A percentile compares a stretch with the other conserved stretches of the same genome.
These are phyloP conservation scores for Articulospora tetracladia DNA, from an alignment of 495 filamentous ascomycete genomes.

Conservation along the genomic window DNA sequence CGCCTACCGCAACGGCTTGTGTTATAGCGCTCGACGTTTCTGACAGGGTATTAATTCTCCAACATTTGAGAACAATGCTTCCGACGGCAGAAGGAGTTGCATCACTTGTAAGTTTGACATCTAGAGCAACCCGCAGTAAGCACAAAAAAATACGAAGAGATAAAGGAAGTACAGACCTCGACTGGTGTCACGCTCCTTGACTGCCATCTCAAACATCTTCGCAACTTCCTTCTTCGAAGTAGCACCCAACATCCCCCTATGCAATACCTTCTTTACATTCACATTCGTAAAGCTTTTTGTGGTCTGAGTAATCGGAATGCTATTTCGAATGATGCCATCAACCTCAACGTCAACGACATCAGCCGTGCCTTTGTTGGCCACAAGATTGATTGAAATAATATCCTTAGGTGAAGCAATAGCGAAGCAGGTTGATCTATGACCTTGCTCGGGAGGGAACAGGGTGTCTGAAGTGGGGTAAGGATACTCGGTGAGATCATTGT, in stretches of 20 bases:
- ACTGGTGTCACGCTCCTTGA: constrained; percentile 7
- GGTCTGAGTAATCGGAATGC: background rate
- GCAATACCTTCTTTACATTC: background rate
- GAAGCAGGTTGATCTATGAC: constrained; percentile 7
- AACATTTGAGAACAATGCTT: constrained; percentile 6
- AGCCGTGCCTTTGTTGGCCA: background rate
- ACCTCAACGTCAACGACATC: constrained; percentile 16
- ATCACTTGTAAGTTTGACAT: background rate
- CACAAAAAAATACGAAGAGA: no score
- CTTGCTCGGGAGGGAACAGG: background rate
- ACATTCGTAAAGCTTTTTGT: background rate
- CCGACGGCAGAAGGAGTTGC: constrained; percentile 1
- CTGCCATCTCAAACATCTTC: constrained; percentile 7
- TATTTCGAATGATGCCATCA: constrained; percentile 19
- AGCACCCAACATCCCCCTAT: no score
- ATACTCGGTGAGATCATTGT: background rate
- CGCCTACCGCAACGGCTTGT: background rate
- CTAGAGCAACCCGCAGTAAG: no score
- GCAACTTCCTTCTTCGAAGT: background rate
- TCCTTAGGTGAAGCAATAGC: constrained; percentile 11
- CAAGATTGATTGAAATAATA: constrained; percentile 3
- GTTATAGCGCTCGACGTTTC: background rate
- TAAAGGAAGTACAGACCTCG: constrained; percentile 2
- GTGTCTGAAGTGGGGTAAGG: background rate
- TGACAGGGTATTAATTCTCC: background rate